Percentiles rank a stretch among this genome's conserved stretches.
phyloP scores from a whole-genome alignment of 2,329 filamentous ascomycete genomes.

The Cordyceps javanica region DNA sequence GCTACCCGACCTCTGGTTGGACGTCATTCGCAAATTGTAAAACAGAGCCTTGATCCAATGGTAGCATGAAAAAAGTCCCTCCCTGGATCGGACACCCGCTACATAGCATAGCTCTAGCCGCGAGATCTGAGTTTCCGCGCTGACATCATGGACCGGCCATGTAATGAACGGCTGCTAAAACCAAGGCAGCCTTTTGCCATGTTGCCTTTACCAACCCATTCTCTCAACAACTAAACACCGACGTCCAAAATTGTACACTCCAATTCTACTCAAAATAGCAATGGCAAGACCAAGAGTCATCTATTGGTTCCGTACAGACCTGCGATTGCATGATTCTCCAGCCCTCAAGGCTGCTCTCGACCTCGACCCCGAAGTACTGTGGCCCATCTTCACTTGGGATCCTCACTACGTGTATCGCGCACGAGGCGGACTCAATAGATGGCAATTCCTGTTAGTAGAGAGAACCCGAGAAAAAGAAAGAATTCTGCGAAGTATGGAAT shows the following conservation, averaged over 20 bases:
- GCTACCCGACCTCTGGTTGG: too few species aligned
- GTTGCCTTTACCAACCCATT: background rate
- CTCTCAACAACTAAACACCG: background rate
- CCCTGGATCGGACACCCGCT: background rate
- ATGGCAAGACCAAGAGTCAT: slow-evolving; percentile 46
- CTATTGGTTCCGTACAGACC: slow-evolving; percentile 75
- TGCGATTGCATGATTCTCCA: slow-evolving; percentile 71
- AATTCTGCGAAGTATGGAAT: too few species aligned
- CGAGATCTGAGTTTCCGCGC: background rate
- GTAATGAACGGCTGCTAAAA: background rate
- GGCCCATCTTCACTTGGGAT: slow-evolving; percentile 76
- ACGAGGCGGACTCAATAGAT: slow-evolving; percentile 64
- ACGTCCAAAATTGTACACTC: too few species aligned
- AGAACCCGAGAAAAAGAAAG: too few species aligned
- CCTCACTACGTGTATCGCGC: slow-evolving; percentile 72
- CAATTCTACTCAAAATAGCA: too few species aligned
- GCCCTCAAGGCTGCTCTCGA: slow-evolving; percentile 66
- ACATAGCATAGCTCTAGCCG: background rate
- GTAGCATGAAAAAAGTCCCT: too few species aligned
- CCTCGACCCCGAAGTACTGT: slow-evolving; percentile 60
- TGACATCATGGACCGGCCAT: slow-evolving; percentile 16
- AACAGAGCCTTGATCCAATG: background rate
- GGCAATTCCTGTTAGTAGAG: slow-evolving; percentile 57
- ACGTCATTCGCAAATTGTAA: background rate
- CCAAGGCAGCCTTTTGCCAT: background rate